These are phyloP conservation scores for Wickerhamomyces sp. DNA, from an alignment of 1,139 yeast species.

Conservation along the genomic window DNA sequence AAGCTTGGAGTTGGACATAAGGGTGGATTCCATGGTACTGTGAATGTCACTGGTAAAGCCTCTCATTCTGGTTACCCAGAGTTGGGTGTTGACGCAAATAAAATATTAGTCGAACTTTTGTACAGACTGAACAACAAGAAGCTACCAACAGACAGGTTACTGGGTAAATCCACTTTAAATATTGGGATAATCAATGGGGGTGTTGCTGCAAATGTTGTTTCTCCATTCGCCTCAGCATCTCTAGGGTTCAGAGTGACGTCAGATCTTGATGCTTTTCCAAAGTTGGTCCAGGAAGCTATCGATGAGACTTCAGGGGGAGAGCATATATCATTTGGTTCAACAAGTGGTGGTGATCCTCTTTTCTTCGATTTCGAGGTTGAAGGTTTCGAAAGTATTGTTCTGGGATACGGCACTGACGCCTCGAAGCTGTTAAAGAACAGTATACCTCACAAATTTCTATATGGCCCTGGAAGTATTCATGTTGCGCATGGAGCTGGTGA, in stretches of 20 bases:
- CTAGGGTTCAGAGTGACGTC: conserved; percentile 49
- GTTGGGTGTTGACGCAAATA: conserved; percentile 56
- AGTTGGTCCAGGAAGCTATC: conserved; percentile 33
- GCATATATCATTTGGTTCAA: conserved; percentile 18
- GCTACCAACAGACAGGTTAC: conserved; percentile 43
- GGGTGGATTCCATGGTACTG: conserved; percentile 38
- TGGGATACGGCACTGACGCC: conserved; percentile 60
- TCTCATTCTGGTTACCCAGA: conserved; percentile 68
- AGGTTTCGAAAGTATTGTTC: conserved; percentile 51
- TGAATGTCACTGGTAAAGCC: conserved; percentile 49
- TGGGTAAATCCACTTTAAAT: conserved; percentile 58
- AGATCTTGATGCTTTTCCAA: conserved; percentile 33
- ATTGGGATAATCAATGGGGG: conserved; percentile 54
- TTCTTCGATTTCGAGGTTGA: conserved; percentile 51
- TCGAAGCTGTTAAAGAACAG: conserved; percentile 41
- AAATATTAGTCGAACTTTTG: conserved; percentile 47
- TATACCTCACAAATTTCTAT: conserved; percentile 41
- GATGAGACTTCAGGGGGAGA: conserved; percentile 17
- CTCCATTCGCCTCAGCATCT: conserved; percentile 48
- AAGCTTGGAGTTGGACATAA: conserved; percentile 67
- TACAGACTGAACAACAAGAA: conserved; percentile 28
- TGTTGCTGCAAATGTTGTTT: conserved; percentile 55
- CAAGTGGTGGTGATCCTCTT: conserved; percentile 30
- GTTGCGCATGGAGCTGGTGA: conserved; percentile 63
- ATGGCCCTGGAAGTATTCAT: conserved; percentile 63